Base-by-base conservation (phyloP, 2,329 filamentous ascomycete species). In the Hymenoscyphus linearis region DNA sequence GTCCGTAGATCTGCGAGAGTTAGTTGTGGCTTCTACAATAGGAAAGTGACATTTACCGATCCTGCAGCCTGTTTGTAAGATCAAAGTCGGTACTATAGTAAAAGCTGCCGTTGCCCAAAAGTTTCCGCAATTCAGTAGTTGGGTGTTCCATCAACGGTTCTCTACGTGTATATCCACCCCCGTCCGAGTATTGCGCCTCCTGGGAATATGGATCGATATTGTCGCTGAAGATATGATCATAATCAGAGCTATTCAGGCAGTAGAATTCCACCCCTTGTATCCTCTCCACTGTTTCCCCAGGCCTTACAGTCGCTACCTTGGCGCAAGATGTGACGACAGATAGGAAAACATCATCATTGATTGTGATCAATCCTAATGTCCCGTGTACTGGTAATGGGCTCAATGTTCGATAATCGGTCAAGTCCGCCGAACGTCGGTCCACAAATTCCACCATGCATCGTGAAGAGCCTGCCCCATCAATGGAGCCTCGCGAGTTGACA, bases 11-110 rank as follows among this genome's bases (percentile, higher is more conserved):
- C 89, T 91, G 67, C 52, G 70, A 52, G 31, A n/a, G 60, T 70
- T 50, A 66, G 64, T 26, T 58, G 60, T 57, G 10, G 55, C n/a
- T 13, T n/a, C 14, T 16, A 22, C 34, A n/a, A 5, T 10, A 34
- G 57, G 40, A 59, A 53, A 60, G 59, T 59, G 12, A 60, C 36
- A 58, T 74, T 69, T 73, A 91, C 84, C 93, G 86, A 72, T 97
- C 89, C 75, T 99, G 95, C 65, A 98, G 78, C 67, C 95, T 85
- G 75, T 96, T 93, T 3, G 95, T 99, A 55, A 99, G 80, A 73
- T 99, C 93, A 74, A 99, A 99, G 74, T 98, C 92, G n/a, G 91
- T 91, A 73, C 92, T 97, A 77, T 97, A 99, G 74, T 98, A 99
- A 73, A 99, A 99, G 34, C 89, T 96, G 27, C 93, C 93, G 74